Conservation (phyloP, 768 basidiomycete genomes). For the Rossbeevera mucosa region DNA sequence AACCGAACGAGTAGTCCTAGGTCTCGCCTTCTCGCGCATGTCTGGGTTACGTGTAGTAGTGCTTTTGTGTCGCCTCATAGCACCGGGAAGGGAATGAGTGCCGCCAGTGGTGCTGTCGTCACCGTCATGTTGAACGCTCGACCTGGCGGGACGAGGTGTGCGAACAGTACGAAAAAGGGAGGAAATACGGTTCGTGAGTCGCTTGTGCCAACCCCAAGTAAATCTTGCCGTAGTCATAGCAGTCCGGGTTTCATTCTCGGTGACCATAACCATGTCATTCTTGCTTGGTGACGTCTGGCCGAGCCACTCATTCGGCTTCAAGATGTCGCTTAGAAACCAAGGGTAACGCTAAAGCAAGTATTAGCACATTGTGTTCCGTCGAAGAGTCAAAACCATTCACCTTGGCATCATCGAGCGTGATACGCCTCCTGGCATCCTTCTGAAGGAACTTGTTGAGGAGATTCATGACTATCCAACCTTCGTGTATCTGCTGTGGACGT, state of each 20-base stretch:
- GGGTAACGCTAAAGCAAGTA: conserved; percentile 41
- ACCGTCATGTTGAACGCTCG: conserved; percentile 12
- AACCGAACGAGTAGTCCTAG: conserved; percentile 18
- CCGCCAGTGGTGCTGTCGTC: conserved; percentile 27
- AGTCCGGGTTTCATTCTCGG: conserved; percentile 69
- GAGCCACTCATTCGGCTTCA: conserved; percentile 68
- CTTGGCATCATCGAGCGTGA: conserved; percentile 80
- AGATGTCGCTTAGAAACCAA: conserved; percentile 69
- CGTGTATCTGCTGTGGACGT: conserved; percentile 39
- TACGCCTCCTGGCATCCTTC: conserved; percentile 71
- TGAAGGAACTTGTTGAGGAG: conserved; percentile 74
- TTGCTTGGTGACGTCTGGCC: conserved; percentile 50
- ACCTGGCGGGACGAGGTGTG: conserved; percentile 16
- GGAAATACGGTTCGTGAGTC: conserved; percentile 41
- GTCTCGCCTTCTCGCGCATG: conserved; percentile 27
- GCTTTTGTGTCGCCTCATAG: conserved; percentile 26
- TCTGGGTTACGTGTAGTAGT: conserved; percentile 12
- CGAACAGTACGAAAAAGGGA: conserved; percentile 47
- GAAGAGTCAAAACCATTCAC: conserved; percentile 35
- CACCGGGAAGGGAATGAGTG: conserved; percentile 30
- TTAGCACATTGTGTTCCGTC: conserved; percentile 1
- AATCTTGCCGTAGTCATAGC: conserved; percentile 68
- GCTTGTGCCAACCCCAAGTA: conserved; percentile 53
- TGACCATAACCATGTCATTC: conserved; percentile 52
- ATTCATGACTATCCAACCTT: conserved; percentile 61